These are phyloP conservation scores for Dalbergia cochinchinensis DNA, from an alignment of 306 rosid species.

Conservation along the genomic window DNA sequence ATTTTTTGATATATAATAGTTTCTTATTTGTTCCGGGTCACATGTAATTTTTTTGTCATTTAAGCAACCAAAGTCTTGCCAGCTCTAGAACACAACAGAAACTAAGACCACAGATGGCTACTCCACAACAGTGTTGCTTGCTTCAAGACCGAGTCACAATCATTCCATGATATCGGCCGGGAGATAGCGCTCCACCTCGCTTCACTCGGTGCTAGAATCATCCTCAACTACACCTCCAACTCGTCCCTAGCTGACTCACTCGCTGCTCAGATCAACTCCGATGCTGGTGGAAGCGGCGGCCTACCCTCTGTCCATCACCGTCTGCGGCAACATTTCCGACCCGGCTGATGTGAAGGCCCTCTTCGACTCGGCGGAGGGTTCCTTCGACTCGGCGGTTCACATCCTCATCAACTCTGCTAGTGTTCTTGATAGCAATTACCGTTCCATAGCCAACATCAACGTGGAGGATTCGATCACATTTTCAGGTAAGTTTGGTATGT, in stretches of 20 bases:
- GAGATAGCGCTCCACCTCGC: background rate
- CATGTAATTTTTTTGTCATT: no score
- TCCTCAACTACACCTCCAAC: background rate
- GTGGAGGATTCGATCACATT: constrained; percentile 46
- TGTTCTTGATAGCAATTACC: constrained; percentile 44
- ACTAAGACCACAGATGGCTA: no score
- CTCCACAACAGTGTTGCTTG: no score
- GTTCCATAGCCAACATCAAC: constrained; percentile 43
- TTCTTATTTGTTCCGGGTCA: no score
- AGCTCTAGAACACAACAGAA: no score
- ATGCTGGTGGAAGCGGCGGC: background rate
- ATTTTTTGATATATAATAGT: no score
- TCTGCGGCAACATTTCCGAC: constrained; percentile 58
- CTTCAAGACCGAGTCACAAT: background rate
- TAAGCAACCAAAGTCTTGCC: no score
- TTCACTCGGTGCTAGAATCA: background rate
- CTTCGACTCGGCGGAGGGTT: constrained; percentile 55
- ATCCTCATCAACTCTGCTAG: constrained; percentile 58
- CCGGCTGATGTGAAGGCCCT: constrained; percentile 52
- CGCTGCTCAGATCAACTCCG: constrained; percentile 22
- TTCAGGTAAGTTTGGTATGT: no score
- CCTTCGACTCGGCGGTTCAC: constrained; percentile 51
- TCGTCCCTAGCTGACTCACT: background rate
- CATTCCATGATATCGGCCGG: background rate
- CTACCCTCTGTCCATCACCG: constrained; percentile 45